Evolutionary conservation across 345 rosid genomes (phyloP), one percentile per base, ranked within the genome.

Genomic region (Hibiscus syriacus): DNA sequence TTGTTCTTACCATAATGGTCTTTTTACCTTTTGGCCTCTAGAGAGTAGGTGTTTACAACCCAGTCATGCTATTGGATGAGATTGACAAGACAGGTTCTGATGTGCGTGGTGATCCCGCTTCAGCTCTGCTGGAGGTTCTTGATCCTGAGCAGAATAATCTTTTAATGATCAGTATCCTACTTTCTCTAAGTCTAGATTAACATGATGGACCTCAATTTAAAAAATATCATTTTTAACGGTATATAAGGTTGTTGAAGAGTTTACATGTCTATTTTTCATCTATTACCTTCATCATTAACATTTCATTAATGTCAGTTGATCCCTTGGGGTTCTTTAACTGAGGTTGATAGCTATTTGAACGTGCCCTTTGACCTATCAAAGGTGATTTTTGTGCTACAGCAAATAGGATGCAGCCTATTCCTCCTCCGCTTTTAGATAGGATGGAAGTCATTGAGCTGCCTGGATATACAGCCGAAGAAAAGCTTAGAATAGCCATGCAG

Each of bases 61-160:
- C 99, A 49, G 96, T 94, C 72, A 87, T 94, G 96, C 80, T 94
- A 60, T 81, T 91, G 74, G 97, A 94, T 80, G 99, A 94, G 83
- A 85, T 94, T 77, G 99, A 94, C 88, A 94, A 94, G 80, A 91
- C 99, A 2, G 96, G 99, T 66, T 94, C 97, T 41, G 98, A 94
- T 81, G 86, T 87, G 19, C 93, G 97, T 55, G 99, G 99, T 50
- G 99, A 94, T 84, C 98, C 99, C 48, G 98, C 99, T 72, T 89
- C 98, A 6, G 99, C 99, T 76, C 83, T 94, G 69, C 83, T 94
- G 73, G 99, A 94, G 85, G 99, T 94, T 81, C 95, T 94, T 84
- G 99, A 94, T 75, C 93, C 96, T 23, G 97, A 94, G 77, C 99
- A 94, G 83, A 94, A 94, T 74, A 84, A 77, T 60, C 93, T 68